A percentile compares a stretch with the other conserved stretches of the same genome.
phyloP scores from a whole-genome alignment of 1,284 basidiomycete species.

The Crucibulum parvulum region DNA sequence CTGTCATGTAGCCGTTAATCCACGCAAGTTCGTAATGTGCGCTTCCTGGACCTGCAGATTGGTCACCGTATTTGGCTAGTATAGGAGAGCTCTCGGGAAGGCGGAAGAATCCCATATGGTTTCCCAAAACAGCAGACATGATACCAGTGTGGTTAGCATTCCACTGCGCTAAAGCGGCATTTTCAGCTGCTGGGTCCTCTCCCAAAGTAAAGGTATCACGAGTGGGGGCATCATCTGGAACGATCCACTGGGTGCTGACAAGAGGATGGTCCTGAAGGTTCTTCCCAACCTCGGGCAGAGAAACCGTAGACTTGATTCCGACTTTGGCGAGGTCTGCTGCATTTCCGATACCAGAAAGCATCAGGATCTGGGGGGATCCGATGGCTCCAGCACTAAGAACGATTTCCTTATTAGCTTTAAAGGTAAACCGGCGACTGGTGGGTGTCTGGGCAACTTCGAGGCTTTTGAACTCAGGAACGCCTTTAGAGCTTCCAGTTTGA shows the following conservation, averaged over 20 bases:
- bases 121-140: neutral
- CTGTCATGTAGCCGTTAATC: neutral
- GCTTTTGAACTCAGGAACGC: too few species aligned
- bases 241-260: neutral
- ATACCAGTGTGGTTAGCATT: neutral
- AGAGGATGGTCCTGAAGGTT: neutral
- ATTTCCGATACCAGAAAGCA: neutral
- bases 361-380: neutral
- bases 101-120: neutral
- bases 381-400: neutral
- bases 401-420: neutral
- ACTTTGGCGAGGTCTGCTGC: neutral
- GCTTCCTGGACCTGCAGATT: neutral
- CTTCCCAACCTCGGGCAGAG: neutral
- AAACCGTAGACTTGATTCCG: neutral
- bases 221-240: neutral
- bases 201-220: neutral
- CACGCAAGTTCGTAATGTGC: neutral
- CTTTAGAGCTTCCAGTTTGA: too few species aligned
- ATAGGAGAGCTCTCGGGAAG: neutral
- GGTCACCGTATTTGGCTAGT: neutral
- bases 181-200: neutral
- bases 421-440: neutral
- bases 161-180: neutral
- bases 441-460: neutral